Evolutionary conservation across 140 eudicot species (phyloP).

Genomic region (Senecio squalidus): DNA sequence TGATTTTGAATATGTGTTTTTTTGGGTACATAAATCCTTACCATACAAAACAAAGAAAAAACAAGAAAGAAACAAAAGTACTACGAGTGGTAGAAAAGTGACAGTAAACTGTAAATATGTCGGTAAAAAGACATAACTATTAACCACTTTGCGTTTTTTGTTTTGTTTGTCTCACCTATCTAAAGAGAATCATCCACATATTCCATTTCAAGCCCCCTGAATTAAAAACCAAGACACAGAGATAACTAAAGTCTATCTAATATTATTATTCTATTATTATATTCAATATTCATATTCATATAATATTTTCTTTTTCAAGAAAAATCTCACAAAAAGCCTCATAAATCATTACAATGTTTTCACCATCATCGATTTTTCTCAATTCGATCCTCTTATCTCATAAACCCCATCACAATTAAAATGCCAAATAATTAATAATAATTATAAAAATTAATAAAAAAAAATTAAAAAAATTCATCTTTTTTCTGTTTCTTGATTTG

Average conservation of each 20-base stretch:
- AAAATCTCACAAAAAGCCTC: background rate
- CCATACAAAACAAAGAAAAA: no score
- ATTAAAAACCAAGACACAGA: background rate
- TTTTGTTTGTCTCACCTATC: conserved; percentile 22
- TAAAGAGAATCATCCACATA: conserved; percentile 11
- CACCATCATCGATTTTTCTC: conserved; percentile 23
- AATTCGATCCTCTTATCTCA: conserved; percentile 9
- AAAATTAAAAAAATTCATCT: background rate
- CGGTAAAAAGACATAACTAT: no score
- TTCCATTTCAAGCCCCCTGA: conserved; percentile 19
- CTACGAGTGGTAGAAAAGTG: background rate
- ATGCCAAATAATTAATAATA: no score
- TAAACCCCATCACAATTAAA: conserved; percentile 28
- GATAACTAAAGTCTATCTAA: conserved; percentile 5
- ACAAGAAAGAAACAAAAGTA: no score
- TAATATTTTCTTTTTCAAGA: conserved; percentile 3
- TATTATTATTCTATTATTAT: background rate
- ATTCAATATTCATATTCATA: background rate
- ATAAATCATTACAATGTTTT: conserved; percentile 23
- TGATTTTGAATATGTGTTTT: no score
- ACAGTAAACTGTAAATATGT: background rate
- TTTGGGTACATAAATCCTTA: no score
- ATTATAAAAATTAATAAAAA: background rate
- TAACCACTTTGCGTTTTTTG: conserved; percentile 8
- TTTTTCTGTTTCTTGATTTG: conserved; percentile 25